Base-by-base conservation (phyloP, 2,329 filamentous ascomycete species). In the Cladophialophora bantiana region DNA sequence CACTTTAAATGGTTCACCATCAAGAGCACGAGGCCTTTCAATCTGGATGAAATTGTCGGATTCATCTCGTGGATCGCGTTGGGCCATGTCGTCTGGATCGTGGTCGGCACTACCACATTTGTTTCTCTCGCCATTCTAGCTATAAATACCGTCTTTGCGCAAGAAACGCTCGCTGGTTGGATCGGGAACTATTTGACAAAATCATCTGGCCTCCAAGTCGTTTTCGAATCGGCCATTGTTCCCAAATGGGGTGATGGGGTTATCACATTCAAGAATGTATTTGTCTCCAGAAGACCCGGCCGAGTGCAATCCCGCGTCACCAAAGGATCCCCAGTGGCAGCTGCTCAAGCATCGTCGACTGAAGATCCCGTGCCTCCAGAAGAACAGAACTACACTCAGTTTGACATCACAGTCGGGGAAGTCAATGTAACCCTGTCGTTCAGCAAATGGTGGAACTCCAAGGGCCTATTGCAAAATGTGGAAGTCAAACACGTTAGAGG, bases 1-100 rank as follows among this genome's bases (percentile, higher is more conserved):
- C 90, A 93, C 48, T 96, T 98, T 82, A 99, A 99, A 79, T 99
- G 95, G 95, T 90, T 95, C 74, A 96, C 95, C 2, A 99, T 99
- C 74, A 86, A 94, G 75, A 97, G 94, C 77, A 92, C 91, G 77
- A 86, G 95, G 42, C 95, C 95, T 0, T 99, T 95, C 87, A 99
- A 96, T 78, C 87, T 90, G 26, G 95, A 99, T 77, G 95, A 99
- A 80, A 97, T 97, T 83, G 92, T 93, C 54, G 95, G 95, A 3
- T 94, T 99, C 70, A 88, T 93, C 61, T 98, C 95, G 1, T 98
- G 94, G 94, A 90, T 99, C 69, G 86, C 98, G 69, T 85, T 97
- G 62, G 95, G 94, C 0, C 95, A 99, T 78, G 83, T 99, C 7
- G 86, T 97, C 10, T 99, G 95, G 95, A 88, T 99, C 73, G 85